Conservation (phyloP, 2,329 filamentous ascomycete species). For the Byssothecium circinans region DNA sequence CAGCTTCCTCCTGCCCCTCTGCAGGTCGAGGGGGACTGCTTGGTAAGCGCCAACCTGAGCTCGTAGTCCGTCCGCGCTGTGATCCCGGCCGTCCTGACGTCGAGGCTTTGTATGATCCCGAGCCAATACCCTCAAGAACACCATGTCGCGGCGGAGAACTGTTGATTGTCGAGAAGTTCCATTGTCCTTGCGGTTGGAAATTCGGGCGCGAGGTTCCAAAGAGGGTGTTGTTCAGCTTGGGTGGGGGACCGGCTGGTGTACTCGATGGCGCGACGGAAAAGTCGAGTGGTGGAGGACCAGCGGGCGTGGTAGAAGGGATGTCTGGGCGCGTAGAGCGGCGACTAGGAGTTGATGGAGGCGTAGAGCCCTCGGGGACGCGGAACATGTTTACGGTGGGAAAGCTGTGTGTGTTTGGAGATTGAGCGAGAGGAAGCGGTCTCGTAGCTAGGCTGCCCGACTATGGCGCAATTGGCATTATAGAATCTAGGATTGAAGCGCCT, state of each 20-base stretch:
- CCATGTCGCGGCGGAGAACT: constrained; percentile 42
- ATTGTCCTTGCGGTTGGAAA: constrained; percentile 20
- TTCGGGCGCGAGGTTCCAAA: constrained; percentile 56
- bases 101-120: constrained; percentile 30
- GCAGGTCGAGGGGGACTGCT: constrained; percentile 39
- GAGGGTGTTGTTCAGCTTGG: constrained; percentile 43
- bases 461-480: constrained; percentile 5
- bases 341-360: constrained; percentile 40
- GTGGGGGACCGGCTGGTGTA: constrained; percentile 58
- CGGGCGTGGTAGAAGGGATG: constrained; percentile 59
- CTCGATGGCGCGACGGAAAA: constrained; percentile 51
- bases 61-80: constrained; percentile 31
- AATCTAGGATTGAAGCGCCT: background rate
- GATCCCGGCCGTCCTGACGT: constrained; percentile 29
- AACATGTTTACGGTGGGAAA: constrained; percentile 32
- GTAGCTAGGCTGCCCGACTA: no score
- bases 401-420: no score
- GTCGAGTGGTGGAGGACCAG: constrained; percentile 54
- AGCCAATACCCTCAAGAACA: constrained; percentile 30
- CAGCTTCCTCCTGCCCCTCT: constrained; percentile 32
- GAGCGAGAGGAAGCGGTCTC: no score
- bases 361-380: constrained; percentile 30
- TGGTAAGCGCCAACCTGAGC: constrained; percentile 35
- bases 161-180: constrained; percentile 25
- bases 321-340: constrained; percentile 27